phyloP scores from a whole-genome alignment of 78 protist species.

The Cavenderia fasciculata region DNA sequence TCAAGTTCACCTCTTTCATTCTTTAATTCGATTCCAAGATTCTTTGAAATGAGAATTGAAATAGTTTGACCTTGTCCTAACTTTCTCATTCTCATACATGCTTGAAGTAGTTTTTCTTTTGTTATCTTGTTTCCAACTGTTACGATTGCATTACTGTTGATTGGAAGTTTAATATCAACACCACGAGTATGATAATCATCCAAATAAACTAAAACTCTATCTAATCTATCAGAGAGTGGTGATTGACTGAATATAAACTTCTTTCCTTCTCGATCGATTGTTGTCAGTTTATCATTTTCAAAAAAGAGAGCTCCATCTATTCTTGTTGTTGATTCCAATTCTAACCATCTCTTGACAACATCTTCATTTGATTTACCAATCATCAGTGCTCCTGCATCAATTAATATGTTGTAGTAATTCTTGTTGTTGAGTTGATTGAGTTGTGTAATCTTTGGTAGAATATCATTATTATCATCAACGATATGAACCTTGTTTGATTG shows the following conservation, averaged over 20 bases:
- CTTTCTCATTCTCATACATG: conserved; percentile 25
- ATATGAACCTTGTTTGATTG: too few species aligned
- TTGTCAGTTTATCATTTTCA: neutral
- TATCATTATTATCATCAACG: neutral
- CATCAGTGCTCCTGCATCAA: conserved; percentile 33
- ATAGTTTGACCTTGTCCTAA: conserved; percentile 5
- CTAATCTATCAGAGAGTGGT: neutral
- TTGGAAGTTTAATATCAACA: conserved; percentile 6
- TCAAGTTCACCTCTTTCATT: too few species aligned
- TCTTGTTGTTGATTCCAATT: too few species aligned
- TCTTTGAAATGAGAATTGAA: neutral
- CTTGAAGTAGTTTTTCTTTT: conserved; percentile 15
- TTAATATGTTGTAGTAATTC: neutral
- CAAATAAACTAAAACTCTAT: conserved; percentile 3
- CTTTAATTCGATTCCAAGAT: too few species aligned
- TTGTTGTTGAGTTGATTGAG: too few species aligned
- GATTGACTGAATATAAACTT: conserved; percentile 3
- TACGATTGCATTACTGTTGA: neutral
- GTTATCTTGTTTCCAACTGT: neutral
- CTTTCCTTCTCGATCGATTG: conserved; percentile 10
- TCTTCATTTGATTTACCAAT: conserved; percentile 6
- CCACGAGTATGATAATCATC: conserved; percentile 42
- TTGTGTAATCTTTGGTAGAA: neutral
- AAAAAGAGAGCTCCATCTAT: conserved; percentile 2
- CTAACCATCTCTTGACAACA: neutral